phyloP scores from a whole-genome alignment of 179 eudicot genomes.

The Patellifolia procumbens region DNA sequence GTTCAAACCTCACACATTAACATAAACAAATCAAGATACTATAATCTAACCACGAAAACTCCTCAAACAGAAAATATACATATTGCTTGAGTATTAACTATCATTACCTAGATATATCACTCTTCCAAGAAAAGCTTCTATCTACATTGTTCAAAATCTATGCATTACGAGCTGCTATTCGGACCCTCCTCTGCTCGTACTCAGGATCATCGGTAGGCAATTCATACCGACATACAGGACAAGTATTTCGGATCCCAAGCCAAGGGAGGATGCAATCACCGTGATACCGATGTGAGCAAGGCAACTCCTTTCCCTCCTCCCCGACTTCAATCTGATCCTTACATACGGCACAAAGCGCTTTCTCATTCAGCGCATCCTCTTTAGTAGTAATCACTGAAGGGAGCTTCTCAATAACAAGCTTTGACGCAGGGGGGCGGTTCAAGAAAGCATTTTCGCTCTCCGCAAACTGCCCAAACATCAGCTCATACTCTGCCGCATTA shows the following conservation, averaged over 20 bases:
- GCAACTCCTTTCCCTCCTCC: constrained; percentile 63
- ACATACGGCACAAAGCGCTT: constrained; percentile 80
- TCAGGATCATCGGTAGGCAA: constrained; percentile 90
- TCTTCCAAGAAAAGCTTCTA: constrained; percentile 15
- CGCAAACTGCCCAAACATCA: constrained; percentile 62
- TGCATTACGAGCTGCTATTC: constrained; percentile 34
- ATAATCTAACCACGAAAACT: constrained; percentile 17
- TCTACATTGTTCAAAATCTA: constrained; percentile 20
- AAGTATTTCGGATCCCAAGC: constrained; percentile 78
- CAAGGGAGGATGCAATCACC: constrained; percentile 88
- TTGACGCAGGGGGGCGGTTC: constrained; percentile 86
- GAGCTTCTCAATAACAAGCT: constrained; percentile 55
- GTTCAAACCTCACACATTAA: constrained; percentile 20
- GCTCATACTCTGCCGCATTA: constrained; percentile 48
- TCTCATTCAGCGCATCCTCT: constrained; percentile 47
- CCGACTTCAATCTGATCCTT: constrained; percentile 63
- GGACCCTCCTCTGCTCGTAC: constrained; percentile 62
- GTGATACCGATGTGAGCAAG: constrained; percentile 81
- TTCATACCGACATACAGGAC: constrained; percentile 92
- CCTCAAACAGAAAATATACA: constrained; percentile 21
- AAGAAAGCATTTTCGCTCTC: constrained; percentile 49
- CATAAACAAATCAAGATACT: constrained; percentile 7
- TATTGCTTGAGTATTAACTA: constrained; percentile 1
- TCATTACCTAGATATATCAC: background rate
- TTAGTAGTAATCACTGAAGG: constrained; percentile 48